Evolutionary conservation across 2,329 filamentous ascomycete species (phyloP).

Genomic region (Phyllosticta paracitricarpa): DNA sequence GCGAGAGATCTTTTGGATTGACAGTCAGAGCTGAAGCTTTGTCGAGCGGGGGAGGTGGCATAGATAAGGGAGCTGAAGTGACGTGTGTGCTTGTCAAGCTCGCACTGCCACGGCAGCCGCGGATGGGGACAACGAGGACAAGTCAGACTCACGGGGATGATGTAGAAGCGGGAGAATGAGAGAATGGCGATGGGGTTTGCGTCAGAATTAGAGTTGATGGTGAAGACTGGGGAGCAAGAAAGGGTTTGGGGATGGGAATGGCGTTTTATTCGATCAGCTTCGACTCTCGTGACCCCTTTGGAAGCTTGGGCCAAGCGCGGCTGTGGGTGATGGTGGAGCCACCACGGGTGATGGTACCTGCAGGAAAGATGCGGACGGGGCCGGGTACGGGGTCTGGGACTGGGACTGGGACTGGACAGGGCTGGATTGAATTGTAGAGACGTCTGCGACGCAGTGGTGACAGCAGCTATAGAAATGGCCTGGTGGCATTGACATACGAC

Average conservation of each 20-base stretch:
- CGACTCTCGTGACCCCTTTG: conserved; percentile 11
- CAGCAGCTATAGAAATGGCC: not conserved
- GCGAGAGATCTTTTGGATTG: not conserved
- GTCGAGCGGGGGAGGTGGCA: not conserved
- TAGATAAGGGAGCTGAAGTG: not conserved
- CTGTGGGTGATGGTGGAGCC: conserved; percentile 6
- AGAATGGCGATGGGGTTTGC: not conserved
- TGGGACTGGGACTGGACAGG: not conserved
- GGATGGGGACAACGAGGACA: not conserved
- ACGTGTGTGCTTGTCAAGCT: conserved; percentile 9
- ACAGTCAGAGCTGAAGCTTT: conserved; percentile 4
- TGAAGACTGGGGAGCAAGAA: not conserved
- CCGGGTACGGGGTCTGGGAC: not conserved
- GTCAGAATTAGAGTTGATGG: conserved; percentile 3
- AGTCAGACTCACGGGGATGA: not conserved
- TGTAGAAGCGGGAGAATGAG: not conserved
- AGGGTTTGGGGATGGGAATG: conserved; percentile 4
- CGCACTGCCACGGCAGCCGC: conserved; percentile 1
- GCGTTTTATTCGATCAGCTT: conserved; percentile 10
- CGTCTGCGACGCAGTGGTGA: not conserved
- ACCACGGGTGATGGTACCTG: conserved; percentile 9
- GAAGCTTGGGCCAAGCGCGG: conserved; percentile 8
- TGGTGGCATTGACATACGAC: not conserved
- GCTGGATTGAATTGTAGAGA: not conserved
- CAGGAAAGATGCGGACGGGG: not conserved